Percentiles rank a stretch among this genome's conserved stretches.
phyloP scores from a whole-genome alignment of 257 asterid species.

The Marsdenia floribunda region DNA sequence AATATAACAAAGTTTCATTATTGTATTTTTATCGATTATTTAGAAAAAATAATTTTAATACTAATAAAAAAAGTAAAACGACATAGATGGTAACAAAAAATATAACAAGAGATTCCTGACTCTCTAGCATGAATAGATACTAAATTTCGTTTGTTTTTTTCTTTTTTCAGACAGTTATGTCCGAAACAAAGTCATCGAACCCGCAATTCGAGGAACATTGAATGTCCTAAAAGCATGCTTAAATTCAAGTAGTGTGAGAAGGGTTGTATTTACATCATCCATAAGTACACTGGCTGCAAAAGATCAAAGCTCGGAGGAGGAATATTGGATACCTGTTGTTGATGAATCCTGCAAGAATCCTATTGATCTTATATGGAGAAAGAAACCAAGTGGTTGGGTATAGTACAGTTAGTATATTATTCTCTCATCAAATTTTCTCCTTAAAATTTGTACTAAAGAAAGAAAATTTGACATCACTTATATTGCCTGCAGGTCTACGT shows the following conservation, averaged over 20 bases:
- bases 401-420: background rate
- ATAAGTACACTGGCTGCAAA: slow-evolving; percentile 79
- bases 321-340: slow-evolving; percentile 48
- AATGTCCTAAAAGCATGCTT: slow-evolving; percentile 68
- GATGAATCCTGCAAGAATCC: slow-evolving; percentile 66
- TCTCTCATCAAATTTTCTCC: background rate
- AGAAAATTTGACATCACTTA: background rate
- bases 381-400: slow-evolving; percentile 91
- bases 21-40: no score
- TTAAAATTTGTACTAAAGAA: background rate
- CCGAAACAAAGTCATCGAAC: slow-evolving; percentile 43
- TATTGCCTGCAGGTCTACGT: slow-evolving; percentile 49
- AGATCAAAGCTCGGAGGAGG: slow-evolving; percentile 48
- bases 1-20: no score
- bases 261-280: slow-evolving; percentile 69
- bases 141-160: slow-evolving; percentile 16
- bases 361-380: slow-evolving; percentile 41
- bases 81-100: no score
- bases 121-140: background rate
- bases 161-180: slow-evolving; percentile 42
- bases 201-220: slow-evolving; percentile 61
- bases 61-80: no score
- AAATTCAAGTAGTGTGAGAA: slow-evolving; percentile 40
- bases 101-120: no score
- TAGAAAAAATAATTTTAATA: no score